These are phyloP conservation scores for Pleurotus tuber-regium DNA, from an alignment of 768 basidiomycete species.

Conservation along the genomic window DNA sequence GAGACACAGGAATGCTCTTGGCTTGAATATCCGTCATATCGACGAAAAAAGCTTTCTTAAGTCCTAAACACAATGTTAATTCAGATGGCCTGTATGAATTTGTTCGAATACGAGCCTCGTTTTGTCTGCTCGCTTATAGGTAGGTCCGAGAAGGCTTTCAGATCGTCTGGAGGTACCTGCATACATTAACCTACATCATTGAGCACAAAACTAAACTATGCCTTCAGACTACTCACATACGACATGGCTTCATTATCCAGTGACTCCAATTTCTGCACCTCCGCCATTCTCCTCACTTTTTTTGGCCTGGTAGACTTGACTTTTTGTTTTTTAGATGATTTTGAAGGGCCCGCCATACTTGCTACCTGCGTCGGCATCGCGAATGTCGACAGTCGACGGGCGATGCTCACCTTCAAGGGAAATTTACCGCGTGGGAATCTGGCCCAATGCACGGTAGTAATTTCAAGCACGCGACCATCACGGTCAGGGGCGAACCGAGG, in stretches of 20 bases:
- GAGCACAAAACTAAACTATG: constrained; percentile 12
- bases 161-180: constrained; percentile 49
- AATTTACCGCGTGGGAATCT: constrained; percentile 1
- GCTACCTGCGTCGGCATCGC: background rate
- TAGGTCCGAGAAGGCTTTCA: constrained; percentile 66
- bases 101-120: constrained; percentile 45
- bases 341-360: constrained; percentile 16
- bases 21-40: constrained; percentile 93
- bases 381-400: background rate
- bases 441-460: too few species aligned
- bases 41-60: constrained; percentile 84
- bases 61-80: constrained; percentile 41
- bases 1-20: constrained; percentile 83
- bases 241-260: constrained; percentile 29
- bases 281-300: constrained; percentile 29
- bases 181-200: constrained; percentile 9
- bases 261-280: constrained; percentile 34
- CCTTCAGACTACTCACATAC: constrained; percentile 31
- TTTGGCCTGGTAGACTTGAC: constrained; percentile 5
- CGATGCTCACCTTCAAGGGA: background rate
- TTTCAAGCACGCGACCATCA: too few species aligned
- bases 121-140: constrained; percentile 79
- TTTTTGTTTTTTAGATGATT: constrained; percentile 7
- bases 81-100: background rate
- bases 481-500: too few species aligned